A percentile compares a stretch with the other conserved stretches of the same genome.
These are phyloP conservation scores for Saitozyma podzolica DNA, from an alignment of 768 basidiomycete genomes.

Conservation along the genomic window DNA sequence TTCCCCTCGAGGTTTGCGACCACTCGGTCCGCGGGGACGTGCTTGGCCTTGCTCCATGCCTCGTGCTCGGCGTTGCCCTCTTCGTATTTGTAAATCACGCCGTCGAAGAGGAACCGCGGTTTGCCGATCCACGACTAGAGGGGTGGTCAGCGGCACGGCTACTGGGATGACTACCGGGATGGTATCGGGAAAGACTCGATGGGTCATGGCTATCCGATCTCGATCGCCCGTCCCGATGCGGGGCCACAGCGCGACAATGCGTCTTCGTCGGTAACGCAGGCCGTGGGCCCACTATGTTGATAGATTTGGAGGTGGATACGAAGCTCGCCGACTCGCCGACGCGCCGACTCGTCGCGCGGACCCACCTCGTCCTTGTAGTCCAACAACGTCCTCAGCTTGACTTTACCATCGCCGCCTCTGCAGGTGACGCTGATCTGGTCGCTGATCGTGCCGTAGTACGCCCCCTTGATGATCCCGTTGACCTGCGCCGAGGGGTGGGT, in stretches of 20 bases:
- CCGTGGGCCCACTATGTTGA: too few species aligned
- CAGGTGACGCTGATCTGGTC: constrained; percentile 64
- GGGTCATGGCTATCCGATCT: too few species aligned
- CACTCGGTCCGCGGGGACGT: constrained; percentile 75
- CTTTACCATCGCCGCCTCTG: constrained; percentile 62
- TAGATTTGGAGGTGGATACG: too few species aligned
- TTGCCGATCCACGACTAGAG: constrained; percentile 80
- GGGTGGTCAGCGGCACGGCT: constrained; percentile 7
- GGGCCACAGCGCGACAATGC: too few species aligned
- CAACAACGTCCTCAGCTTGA: constrained; percentile 72
- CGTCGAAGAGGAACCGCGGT: constrained; percentile 80
- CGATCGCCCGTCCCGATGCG: too few species aligned
- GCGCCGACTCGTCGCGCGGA: not conserved
- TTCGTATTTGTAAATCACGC: constrained; percentile 80
- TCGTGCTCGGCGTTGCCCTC: constrained; percentile 59
- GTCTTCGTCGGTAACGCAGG: too few species aligned
- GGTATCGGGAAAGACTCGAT: too few species aligned
- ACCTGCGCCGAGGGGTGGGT: constrained; percentile 86
- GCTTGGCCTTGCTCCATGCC: constrained; percentile 64
- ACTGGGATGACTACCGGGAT: too few species aligned
- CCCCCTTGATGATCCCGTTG: constrained; percentile 87
- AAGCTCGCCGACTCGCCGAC: too few species aligned
- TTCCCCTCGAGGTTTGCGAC: constrained; percentile 83
- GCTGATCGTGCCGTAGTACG: constrained; percentile 75
- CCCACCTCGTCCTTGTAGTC: constrained; percentile 94